Percentiles rank a stretch among this genome's conserved stretches.
Conservation (phyloP, 345 rosid species). For the Tarenaya hassleriana region DNA sequence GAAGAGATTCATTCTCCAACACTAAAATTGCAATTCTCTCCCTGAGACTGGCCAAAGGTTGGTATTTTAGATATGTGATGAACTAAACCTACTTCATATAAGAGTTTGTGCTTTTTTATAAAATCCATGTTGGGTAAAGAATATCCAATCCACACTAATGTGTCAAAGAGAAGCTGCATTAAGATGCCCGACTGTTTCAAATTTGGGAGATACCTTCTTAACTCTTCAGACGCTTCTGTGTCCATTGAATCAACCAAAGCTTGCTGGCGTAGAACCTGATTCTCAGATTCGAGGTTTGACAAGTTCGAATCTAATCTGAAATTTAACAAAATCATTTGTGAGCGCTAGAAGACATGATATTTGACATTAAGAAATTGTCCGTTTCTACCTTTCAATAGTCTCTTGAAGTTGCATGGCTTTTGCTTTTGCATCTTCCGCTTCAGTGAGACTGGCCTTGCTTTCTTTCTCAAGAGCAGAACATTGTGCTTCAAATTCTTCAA, state of each 20-base stretch:
- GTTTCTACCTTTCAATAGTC: slow-evolving; percentile 38
- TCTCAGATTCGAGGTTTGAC: slow-evolving; percentile 60
- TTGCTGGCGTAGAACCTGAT: slow-evolving; percentile 65
- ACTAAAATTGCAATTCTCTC: slow-evolving; percentile 37
- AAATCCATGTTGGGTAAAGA: not conserved
- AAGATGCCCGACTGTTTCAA: slow-evolving; percentile 9
- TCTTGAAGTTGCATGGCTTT: slow-evolving; percentile 43
- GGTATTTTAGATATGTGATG: slow-evolving; percentile 8
- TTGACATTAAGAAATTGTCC: slow-evolving; percentile 1
- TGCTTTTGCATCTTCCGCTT: slow-evolving; percentile 47
- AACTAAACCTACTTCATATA: slow-evolving; percentile 1
- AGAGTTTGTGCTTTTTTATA: not conserved
- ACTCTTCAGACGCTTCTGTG: slow-evolving; percentile 35
- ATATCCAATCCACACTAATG: slow-evolving; percentile 4
- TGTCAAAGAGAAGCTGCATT: slow-evolving; percentile 5
- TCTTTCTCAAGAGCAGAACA: slow-evolving; percentile 37
- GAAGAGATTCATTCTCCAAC: slow-evolving; percentile 47
- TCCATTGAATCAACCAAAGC: slow-evolving; percentile 42
- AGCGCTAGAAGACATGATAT: slow-evolving; percentile 9
- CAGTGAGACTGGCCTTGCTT: slow-evolving; percentile 32
- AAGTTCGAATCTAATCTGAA: slow-evolving; percentile 43
- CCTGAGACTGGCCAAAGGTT: slow-evolving; percentile 34
- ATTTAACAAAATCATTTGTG: slow-evolving; percentile 15
- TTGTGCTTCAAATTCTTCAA: slow-evolving; percentile 40
- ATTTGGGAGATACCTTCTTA: slow-evolving; percentile 30